Evolutionary conservation across 129 eudicot genomes (phyloP), one percentile per base, ranked within the genome.

Genomic region (Kitagawia praeruptora): DNA sequence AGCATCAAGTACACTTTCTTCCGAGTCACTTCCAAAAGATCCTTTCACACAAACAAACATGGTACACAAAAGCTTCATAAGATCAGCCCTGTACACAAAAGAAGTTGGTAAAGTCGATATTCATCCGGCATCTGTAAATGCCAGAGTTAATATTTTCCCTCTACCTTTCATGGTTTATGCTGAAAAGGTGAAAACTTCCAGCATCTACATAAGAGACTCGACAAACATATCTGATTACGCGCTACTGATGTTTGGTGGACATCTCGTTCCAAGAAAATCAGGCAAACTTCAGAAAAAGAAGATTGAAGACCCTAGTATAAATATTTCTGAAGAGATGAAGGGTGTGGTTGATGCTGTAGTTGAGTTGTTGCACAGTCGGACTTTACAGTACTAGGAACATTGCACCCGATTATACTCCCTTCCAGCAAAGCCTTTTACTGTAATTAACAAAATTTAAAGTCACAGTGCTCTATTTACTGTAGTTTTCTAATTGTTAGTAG

Each of bases 101-200:
- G 98, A 95, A 54, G 98, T 90, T 27, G 98, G 98, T 66, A 89
- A 95, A 84, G 98, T 95, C 8, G 97, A 92, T 85, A 92, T 92
- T 46, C 98, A 92, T 80, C 98, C 98, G 5, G 89, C 91, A 74
- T 95, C 98, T 1, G 96, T 92, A 8, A 92, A 95, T 75, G 94
- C 98, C 19, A 89, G 90, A 16, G 91, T 90, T 70, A 88, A 86
- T 84, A 78, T 90, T 47, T 95, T 95, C 83, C 98, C 98, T 51
- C 90, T 95, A 56, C 96, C 98, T 28, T 92, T 84, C 80, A 67
- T 95, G 97, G 97, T 95, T 95, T 95, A 95, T 81, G 91, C 96
- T 54, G 99, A 95, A 75, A 95, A 92, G 82, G 97, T 95, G 74
- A 95, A 95, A 77, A 92, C 96, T 19, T 84, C 85, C 79, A 89